Conservation (phyloP, 208 protist genomes). For the Leptomonas pyrrhocoris region DNA sequence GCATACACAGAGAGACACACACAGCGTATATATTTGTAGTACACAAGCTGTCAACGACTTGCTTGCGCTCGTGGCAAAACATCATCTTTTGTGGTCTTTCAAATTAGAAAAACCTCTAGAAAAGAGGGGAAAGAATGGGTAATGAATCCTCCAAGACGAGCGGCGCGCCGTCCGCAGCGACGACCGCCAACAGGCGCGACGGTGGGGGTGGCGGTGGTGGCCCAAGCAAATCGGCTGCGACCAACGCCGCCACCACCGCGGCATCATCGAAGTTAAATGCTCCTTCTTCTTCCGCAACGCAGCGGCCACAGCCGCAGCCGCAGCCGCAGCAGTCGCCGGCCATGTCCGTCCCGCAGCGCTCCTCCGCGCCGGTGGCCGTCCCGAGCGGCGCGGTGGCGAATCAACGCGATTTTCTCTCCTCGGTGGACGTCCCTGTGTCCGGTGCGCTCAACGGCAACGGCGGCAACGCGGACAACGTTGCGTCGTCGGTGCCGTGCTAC, state of each 20-base stretch:
- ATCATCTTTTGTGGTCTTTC: too few relatives aligned
- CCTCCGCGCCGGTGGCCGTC: constrained; percentile 5
- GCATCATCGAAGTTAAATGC: background rate
- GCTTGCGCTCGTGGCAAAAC: too few relatives aligned
- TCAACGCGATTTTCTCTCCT: constrained; percentile 5
- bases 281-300: background rate
- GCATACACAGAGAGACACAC: too few relatives aligned
- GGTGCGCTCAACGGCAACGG: constrained; percentile 10
- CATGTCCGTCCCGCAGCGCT: background rate
- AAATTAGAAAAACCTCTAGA: background rate
- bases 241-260: background rate
- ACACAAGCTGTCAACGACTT: too few relatives aligned
- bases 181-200: background rate
- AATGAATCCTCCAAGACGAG: constrained; percentile 25
- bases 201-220: background rate
- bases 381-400: background rate
- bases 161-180: background rate
- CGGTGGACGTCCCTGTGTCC: constrained; percentile 3
- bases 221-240: background rate
- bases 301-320: background rate
- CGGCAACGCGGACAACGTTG: constrained; percentile 10
- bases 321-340: constrained; percentile 4
- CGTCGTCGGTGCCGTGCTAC: constrained; percentile 43
- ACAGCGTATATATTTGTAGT: too few relatives aligned
- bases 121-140: background rate